Evolutionary conservation across 75 land plant species (phyloP).

Genomic region (Cryptomeria japonica): DNA sequence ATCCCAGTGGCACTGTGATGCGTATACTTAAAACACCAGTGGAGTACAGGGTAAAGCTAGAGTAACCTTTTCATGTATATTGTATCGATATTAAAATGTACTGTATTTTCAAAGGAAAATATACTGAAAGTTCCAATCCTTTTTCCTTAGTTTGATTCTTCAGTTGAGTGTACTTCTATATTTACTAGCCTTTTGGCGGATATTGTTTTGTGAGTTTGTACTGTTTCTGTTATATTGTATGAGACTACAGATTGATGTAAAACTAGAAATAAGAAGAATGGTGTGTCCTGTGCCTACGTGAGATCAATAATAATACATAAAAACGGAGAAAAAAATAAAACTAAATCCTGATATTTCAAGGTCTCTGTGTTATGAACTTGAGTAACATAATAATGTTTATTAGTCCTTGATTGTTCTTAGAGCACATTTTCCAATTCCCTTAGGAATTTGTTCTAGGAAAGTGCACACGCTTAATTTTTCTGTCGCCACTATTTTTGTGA

Average conservation of each 20-base stretch:
- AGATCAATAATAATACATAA: neutral
- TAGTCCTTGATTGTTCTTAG: neutral
- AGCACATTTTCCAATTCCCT: neutral
- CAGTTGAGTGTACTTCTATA: neutral
- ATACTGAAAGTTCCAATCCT: neutral
- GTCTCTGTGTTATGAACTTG: neutral
- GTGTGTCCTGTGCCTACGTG: neutral
- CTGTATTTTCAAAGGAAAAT: neutral
- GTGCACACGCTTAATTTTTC: neutral
- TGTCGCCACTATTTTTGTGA: neutral
- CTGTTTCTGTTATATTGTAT: neutral
- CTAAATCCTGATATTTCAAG: neutral
- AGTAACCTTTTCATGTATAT: neutral
- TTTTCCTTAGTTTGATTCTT: neutral
- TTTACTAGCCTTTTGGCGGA: neutral
- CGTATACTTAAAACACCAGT: conserved; percentile 27
- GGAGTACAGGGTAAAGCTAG: conserved; percentile 8
- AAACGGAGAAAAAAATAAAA: neutral
- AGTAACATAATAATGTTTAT: neutral
- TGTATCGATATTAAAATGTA: neutral
- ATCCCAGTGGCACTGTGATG: conserved; percentile 43
- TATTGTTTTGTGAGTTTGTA: neutral
- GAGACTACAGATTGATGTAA: neutral
- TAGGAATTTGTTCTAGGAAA: neutral
- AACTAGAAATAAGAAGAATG: neutral